Conservation (phyloP, 129 eudicot genomes). For the Flaveria ramosissima region DNA sequence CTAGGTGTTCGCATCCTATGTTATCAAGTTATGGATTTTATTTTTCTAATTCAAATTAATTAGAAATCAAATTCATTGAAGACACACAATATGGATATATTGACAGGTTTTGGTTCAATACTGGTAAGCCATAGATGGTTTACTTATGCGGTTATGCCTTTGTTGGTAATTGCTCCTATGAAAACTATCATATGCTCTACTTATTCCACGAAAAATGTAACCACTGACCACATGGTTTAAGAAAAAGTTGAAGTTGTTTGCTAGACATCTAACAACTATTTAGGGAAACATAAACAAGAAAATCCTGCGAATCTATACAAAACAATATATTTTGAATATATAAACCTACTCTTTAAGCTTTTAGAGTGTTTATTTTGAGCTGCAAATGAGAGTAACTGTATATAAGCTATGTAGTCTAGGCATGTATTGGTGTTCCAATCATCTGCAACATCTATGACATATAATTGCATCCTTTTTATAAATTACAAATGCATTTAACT, state of each 20-base stretch:
- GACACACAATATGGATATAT: slow-evolving; percentile 85
- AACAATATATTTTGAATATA: not conserved
- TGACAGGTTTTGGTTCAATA: slow-evolving; percentile 82
- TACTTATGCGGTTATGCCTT: not conserved
- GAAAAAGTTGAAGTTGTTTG: not conserved
- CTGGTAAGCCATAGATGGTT: slow-evolving; percentile 48
- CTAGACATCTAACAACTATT: not conserved
- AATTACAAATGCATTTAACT: too few species aligned
- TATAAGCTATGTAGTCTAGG: not conserved
- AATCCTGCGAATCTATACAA: not conserved
- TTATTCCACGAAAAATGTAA: not conserved
- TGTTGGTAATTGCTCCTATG: slow-evolving; percentile 3
- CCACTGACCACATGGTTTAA: not conserved
- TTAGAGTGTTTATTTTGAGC: not conserved
- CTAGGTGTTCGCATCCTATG: too few species aligned
- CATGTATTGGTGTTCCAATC: too few species aligned
- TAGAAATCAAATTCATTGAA: slow-evolving; percentile 53
- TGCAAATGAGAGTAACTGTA: not conserved
- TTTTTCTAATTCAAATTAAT: too few species aligned
- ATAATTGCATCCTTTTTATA: too few species aligned
- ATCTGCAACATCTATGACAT: too few species aligned
- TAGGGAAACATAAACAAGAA: slow-evolving; percentile 4
- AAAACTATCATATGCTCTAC: not conserved
- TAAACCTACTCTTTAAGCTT: not conserved
- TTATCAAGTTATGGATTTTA: too few species aligned